These are phyloP conservation scores for Aspergillus bombycis DNA, from an alignment of 2,329 filamentous ascomycete species.

Conservation along the genomic window DNA sequence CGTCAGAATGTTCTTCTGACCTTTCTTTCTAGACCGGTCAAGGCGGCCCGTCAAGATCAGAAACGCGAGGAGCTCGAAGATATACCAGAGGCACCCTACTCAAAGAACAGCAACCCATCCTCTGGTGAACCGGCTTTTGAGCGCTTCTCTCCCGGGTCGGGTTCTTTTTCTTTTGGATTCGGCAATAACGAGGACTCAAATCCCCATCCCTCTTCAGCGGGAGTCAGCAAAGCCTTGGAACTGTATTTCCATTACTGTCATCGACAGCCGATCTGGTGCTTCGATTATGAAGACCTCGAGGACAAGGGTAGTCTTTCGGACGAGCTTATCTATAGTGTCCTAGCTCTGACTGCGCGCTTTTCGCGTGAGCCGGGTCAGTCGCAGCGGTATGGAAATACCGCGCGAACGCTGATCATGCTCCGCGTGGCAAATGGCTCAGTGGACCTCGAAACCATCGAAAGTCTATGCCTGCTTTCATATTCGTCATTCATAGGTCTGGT, in stretches of 20 bases:
- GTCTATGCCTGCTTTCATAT: slow-evolving; percentile 55
- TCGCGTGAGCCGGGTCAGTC: slow-evolving; percentile 31
- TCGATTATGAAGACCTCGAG: slow-evolving; percentile 37
- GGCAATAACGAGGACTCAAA: slow-evolving; percentile 29
- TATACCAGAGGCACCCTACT: slow-evolving; percentile 19
- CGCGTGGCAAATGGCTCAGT: slow-evolving; percentile 57
- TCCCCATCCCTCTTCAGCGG: slow-evolving; percentile 24
- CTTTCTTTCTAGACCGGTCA: slow-evolving; percentile 1
- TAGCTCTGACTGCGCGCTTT: slow-evolving; percentile 38
- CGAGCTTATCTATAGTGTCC: slow-evolving; percentile 38
- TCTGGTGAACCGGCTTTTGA: slow-evolving; percentile 23
- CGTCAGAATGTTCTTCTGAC: slow-evolving; percentile 21
- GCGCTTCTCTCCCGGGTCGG: slow-evolving; percentile 15
- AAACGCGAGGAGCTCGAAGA: slow-evolving; percentile 16
- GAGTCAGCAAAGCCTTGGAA: slow-evolving; percentile 32
- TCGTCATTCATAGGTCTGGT: slow-evolving; percentile 53
- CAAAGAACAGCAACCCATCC: slow-evolving; percentile 20
- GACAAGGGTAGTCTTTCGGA: slow-evolving; percentile 32
- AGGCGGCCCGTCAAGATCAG: slow-evolving; percentile 12
- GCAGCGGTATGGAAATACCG: slow-evolving; percentile 43
- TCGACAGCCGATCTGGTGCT: slow-evolving; percentile 43
- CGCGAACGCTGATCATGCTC: slow-evolving; percentile 47
- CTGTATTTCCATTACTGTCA: slow-evolving; percentile 43
- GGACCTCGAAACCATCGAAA: slow-evolving; percentile 54
- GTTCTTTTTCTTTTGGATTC: slow-evolving; percentile 26